Evolutionary conservation across 2,329 filamentous ascomycete genomes (phyloP).

Genomic region (Lachnum nothofagi): DNA sequence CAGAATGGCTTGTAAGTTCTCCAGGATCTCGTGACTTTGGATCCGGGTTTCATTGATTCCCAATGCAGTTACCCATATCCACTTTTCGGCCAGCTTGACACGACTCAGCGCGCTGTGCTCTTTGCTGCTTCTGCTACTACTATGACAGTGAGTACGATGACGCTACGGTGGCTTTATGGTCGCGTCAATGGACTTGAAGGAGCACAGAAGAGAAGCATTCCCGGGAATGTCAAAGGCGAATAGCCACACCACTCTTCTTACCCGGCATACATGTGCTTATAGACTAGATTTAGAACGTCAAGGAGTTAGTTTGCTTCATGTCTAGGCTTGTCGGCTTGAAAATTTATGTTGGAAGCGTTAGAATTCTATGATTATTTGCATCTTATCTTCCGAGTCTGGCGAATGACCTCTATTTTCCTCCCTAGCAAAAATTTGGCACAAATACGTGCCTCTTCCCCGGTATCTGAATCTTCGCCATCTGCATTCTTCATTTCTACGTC

Average conservation of each 20-base stretch:
- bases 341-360: too few species aligned
- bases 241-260: slow-evolving; percentile 10
- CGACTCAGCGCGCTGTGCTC: slow-evolving; percentile 59
- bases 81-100: slow-evolving; percentile 66
- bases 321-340: too few species aligned
- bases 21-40: neutral
- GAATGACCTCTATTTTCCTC: neutral
- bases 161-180: slow-evolving; percentile 66
- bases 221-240: slow-evolving; percentile 26
- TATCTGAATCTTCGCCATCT: neutral
- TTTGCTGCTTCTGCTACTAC: slow-evolving; percentile 65
- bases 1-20: slow-evolving; percentile 57
- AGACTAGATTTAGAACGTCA: too few species aligned
- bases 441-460: neutral
- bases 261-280: too few species aligned
- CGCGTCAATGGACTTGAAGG: slow-evolving; percentile 55
- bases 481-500: neutral
- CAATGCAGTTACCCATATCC: slow-evolving; percentile 76
- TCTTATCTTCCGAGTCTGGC: neutral
- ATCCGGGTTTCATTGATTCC: slow-evolving; percentile 6
- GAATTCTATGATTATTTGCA: too few species aligned
- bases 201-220: slow-evolving; percentile 31
- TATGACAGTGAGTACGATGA: slow-evolving; percentile 66
- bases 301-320: too few species aligned
- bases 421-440: neutral